phyloP scores from a whole-genome alignment of 306 rosid species.

The Arachis stenosperma region DNA sequence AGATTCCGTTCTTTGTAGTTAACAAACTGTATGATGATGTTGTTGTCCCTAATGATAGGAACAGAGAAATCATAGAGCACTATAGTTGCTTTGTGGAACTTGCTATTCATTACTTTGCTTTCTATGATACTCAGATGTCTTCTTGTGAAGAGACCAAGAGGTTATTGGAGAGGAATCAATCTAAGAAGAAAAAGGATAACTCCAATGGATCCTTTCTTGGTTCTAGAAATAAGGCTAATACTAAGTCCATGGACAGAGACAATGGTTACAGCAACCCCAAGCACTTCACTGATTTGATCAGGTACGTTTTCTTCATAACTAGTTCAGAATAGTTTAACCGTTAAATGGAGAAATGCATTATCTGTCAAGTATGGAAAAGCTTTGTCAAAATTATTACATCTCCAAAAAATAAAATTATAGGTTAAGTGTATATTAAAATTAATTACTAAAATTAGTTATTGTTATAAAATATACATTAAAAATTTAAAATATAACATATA shows the following conservation, averaged over 20 bases:
- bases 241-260: neutral
- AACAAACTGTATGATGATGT: slow-evolving; percentile 23
- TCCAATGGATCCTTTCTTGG: neutral
- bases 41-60: neutral
- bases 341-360: too few species aligned
- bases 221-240: neutral
- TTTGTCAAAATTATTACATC: too few species aligned
- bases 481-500: too few species aligned
- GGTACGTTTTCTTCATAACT: neutral
- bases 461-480: too few species aligned
- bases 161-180: slow-evolving; percentile 18
- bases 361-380: too few species aligned
- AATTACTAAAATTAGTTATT: too few species aligned
- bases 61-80: neutral
- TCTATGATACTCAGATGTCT: slow-evolving; percentile 28
- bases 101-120: slow-evolving; percentile 33
- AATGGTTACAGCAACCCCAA: neutral
- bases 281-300: slow-evolving; percentile 59
- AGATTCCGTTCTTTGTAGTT: slow-evolving; percentile 52
- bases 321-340: too few species aligned
- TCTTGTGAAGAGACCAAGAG: slow-evolving; percentile 30
- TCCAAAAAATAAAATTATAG: too few species aligned
- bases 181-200: neutral
- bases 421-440: too few species aligned
- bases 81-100: slow-evolving; percentile 29